A percentile compares a stretch with the other conserved stretches of the same genome.
Evolutionary conservation across 2,329 filamentous ascomycete species (phyloP).

Genomic region (Alternaria panax): DNA sequence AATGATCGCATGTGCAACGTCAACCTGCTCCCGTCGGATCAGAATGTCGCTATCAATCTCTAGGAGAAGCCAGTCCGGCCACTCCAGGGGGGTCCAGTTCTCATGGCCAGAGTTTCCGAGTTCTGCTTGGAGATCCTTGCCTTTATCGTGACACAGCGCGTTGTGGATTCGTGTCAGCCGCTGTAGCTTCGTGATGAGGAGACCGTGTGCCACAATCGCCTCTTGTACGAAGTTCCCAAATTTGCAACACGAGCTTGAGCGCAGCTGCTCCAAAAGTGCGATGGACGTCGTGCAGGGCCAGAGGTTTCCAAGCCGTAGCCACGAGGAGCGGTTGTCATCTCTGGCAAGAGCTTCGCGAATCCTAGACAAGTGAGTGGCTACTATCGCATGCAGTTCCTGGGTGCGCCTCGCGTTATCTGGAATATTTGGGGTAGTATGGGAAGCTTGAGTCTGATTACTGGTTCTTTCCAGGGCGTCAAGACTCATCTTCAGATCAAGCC

Average conservation of each 20-base stretch:
- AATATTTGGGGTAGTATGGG: too few species aligned
- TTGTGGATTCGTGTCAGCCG: constrained; percentile 52
- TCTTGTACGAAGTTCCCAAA: constrained; percentile 50
- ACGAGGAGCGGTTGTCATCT: constrained; percentile 35
- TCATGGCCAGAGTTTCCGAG: constrained; percentile 60
- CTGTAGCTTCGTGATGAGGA: constrained; percentile 56
- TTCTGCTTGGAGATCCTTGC: constrained; percentile 35
- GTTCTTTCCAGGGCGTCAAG: too few species aligned
- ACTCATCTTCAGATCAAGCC: constrained; percentile 32
- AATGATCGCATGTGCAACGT: constrained; percentile 66
- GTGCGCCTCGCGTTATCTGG: too few species aligned
- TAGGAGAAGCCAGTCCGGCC: constrained; percentile 69
- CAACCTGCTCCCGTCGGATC: constrained; percentile 66
- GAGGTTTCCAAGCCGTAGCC: constrained; percentile 52
- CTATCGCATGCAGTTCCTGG: constrained; percentile 13
- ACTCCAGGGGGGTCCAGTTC: constrained; percentile 61
- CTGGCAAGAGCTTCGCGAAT: constrained; percentile 10
- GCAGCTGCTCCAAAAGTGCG: constrained; percentile 57
- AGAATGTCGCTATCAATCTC: constrained; percentile 69
- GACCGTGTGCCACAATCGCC: constrained; percentile 53
- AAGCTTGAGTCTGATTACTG: too few species aligned
- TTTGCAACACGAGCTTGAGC: constrained; percentile 35
- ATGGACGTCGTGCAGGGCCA: constrained; percentile 56
- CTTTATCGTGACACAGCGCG: constrained; percentile 28
- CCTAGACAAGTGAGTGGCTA: constrained; percentile 21